Conservation (phyloP, 2,329 filamentous ascomycete genomes). For the Neocatenulostroma microsporum region DNA sequence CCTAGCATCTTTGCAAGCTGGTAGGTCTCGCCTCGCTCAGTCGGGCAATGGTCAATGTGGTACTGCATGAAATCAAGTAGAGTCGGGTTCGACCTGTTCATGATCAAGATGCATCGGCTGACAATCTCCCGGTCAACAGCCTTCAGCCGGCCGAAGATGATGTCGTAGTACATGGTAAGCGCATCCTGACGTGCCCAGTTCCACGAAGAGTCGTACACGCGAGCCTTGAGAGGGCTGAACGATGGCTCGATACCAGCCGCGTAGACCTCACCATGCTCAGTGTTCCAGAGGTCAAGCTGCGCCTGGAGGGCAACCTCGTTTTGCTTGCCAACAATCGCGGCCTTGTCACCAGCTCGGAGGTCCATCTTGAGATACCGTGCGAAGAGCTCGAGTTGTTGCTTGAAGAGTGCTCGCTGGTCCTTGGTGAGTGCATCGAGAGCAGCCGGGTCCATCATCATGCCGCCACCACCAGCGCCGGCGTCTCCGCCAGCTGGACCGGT, state of each 20-base stretch:
- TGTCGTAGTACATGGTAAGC: slow-evolving; percentile 97
- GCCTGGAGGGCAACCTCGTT: slow-evolving; percentile 81
- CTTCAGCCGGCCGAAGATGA: slow-evolving; percentile 91
- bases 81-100: slow-evolving; percentile 96
- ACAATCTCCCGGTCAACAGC: slow-evolving; percentile 96
- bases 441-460: slow-evolving; percentile 99
- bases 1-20: slow-evolving; percentile 94
- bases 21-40: slow-evolving; percentile 94
- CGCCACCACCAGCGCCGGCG: slow-evolving; percentile 61
- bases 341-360: slow-evolving; percentile 91
- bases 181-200: slow-evolving; percentile 99
- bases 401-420: slow-evolving; percentile 91
- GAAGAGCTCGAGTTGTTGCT: slow-evolving; percentile 93
- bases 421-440: slow-evolving; percentile 95
- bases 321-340: slow-evolving; percentile 74
- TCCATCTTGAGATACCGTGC: slow-evolving; percentile 97
- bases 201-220: slow-evolving; percentile 97
- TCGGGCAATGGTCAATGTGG: slow-evolving; percentile 97
- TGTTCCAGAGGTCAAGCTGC: slow-evolving; percentile 88
- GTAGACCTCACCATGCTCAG: slow-evolving; percentile 95
- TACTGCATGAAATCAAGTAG: slow-evolving; percentile 99
- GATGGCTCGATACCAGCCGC: slow-evolving; percentile 88
- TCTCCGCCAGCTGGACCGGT: slow-evolving; percentile 64
- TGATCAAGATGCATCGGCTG: slow-evolving; percentile 96
- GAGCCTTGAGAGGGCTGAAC: slow-evolving; percentile 88